Conservation (phyloP, 2,329 filamentous ascomycete species). For the Emericellopsis atlantica region DNA sequence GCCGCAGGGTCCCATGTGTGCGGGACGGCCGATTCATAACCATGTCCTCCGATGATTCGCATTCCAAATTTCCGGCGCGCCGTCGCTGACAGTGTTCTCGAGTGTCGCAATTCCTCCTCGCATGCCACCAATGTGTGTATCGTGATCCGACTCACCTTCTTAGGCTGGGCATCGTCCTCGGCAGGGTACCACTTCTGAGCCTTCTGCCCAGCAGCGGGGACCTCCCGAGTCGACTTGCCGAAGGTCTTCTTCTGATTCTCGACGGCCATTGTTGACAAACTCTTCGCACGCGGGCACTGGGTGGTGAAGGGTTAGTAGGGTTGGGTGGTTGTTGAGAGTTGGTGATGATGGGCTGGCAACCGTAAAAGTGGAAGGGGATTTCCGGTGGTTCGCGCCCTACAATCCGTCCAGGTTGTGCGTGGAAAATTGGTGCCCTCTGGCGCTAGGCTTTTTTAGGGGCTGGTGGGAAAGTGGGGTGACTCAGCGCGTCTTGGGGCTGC, state of each 20-base stretch:
- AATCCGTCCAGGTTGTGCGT: conserved; percentile 17
- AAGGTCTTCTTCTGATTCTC: conserved; percentile 85
- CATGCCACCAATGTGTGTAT: too few relatives aligned
- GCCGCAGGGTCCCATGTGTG: too few relatives aligned
- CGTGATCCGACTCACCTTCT: conserved; percentile 67
- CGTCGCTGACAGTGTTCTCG: too few relatives aligned
- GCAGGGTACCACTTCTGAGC: conserved; percentile 98
- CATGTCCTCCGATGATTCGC: too few relatives aligned
- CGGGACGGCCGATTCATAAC: too few relatives aligned
- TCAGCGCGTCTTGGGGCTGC: conserved; percentile 15
- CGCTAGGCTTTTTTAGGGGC: conserved; percentile 18
- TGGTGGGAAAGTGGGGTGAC: conserved; percentile 5
- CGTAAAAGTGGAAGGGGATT: too few relatives aligned
- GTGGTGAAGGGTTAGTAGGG: conserved; percentile 11
- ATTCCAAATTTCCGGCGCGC: too few relatives aligned
- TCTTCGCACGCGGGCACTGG: conserved; percentile 28
- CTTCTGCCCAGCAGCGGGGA: conserved; percentile 80
- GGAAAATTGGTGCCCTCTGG: conserved; percentile 29
- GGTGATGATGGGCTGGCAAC: conserved; percentile 11
- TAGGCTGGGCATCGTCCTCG: conserved; percentile 76
- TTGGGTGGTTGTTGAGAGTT: conserved; percentile 14
- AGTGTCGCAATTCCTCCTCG: neutral
- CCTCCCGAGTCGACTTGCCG: conserved; percentile 88
- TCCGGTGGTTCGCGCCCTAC: too few relatives aligned
- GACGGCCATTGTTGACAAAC: conserved; percentile 52